Percentiles rank a stretch among this genome's conserved stretches.
Conservation (phyloP, 176 grass and related monocot genomes). For the Panicum miliaceum region DNA sequence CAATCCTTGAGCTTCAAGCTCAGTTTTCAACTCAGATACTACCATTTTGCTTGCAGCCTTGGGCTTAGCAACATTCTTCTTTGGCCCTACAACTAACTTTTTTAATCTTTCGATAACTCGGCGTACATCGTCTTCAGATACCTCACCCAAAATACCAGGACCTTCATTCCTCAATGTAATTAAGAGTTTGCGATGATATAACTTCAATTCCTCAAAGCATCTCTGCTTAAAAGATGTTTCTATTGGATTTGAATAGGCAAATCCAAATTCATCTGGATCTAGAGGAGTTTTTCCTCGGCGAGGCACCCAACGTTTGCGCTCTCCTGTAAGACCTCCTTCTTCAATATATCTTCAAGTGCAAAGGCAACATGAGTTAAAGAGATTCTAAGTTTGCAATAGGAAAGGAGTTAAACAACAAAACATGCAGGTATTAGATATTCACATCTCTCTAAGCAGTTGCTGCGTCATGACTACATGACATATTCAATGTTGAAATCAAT, state of each 20-base stretch:
- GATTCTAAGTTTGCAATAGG: not conserved
- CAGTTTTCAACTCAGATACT: slow-evolving; percentile 88
- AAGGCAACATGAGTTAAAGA: slow-evolving; percentile 13
- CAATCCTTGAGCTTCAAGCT: slow-evolving; percentile 93
- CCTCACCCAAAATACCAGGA: slow-evolving; percentile 82
- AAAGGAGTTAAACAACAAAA: slow-evolving; percentile 32
- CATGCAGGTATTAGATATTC: slow-evolving; percentile 3
- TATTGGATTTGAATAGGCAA: slow-evolving; percentile 90
- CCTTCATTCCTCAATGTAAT: slow-evolving; percentile 86
- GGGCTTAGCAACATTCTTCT: slow-evolving; percentile 81
- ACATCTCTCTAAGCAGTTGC: slow-evolving; percentile 9
- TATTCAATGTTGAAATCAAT: not conserved
- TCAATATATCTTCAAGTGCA: slow-evolving; percentile 76
- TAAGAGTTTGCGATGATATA: slow-evolving; percentile 77
- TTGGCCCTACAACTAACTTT: slow-evolving; percentile 72
- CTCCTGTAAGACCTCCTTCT: slow-evolving; percentile 97
- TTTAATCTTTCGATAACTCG: slow-evolving; percentile 80
- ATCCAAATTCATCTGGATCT: slow-evolving; percentile 91
- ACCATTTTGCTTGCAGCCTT: slow-evolving; percentile 99
- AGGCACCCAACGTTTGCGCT: slow-evolving; percentile 98
- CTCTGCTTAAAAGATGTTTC: slow-evolving; percentile 88
- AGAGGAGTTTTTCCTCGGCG: slow-evolving; percentile 85
- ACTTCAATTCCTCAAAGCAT: slow-evolving; percentile 82
- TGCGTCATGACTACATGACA: not conserved
- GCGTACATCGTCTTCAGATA: slow-evolving; percentile 71